Evolutionary conservation across 306 rosid species (phyloP).

Genomic region (Morella rubra): DNA sequence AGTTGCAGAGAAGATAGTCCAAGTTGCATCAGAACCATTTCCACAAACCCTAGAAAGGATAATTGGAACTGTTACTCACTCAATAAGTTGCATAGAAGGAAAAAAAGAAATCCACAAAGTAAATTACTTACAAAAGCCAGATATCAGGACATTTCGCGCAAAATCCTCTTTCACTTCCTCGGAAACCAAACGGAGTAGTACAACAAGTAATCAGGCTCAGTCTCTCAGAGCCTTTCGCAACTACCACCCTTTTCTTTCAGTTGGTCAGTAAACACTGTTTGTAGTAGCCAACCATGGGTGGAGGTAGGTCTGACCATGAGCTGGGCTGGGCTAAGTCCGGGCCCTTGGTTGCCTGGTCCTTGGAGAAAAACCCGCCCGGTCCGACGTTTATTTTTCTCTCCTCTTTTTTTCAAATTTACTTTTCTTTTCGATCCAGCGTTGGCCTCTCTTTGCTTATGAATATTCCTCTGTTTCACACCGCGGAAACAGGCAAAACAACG

Average conservation of each 20-base stretch:
- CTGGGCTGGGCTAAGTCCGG: background rate
- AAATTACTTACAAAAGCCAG: background rate
- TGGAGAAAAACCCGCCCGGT: background rate
- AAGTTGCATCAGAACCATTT: slow-evolving; percentile 26
- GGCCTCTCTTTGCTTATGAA: no score
- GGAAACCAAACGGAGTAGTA: background rate
- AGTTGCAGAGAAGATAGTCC: slow-evolving; percentile 19
- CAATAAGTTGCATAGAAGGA: background rate
- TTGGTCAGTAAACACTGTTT: background rate
- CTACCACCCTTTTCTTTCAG: background rate
- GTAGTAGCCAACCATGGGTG: background rate
- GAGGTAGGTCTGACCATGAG: slow-evolving; percentile 3
- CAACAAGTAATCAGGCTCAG: background rate
- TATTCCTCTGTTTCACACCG: no score
- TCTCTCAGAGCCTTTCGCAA: no score
- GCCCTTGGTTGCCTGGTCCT: background rate
- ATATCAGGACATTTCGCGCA: background rate
- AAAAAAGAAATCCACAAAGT: background rate
- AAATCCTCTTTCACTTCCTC: background rate
- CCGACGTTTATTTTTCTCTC: background rate
- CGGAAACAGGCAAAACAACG: no score
- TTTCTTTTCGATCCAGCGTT: no score
- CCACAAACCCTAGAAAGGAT: slow-evolving; percentile 34
- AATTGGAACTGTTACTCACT: background rate
- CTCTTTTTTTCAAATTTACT: no score